Base-by-base conservation (phyloP, 2,329 filamentous ascomycete species). In the Ceratocystis albifundus region DNA sequence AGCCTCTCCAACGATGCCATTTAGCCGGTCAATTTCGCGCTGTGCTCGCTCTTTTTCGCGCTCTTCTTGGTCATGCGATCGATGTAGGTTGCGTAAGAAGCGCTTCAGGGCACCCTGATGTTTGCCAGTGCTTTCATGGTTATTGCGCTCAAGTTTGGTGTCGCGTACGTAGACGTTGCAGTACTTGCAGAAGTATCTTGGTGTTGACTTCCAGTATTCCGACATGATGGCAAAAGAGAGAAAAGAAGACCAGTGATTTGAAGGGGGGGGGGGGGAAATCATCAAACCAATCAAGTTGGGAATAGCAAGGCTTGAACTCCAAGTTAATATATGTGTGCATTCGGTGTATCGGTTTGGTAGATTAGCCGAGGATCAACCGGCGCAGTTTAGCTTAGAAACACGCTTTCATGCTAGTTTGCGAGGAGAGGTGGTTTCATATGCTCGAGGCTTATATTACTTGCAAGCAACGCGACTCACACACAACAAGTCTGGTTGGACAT, bases 161-260 rank as follows among this genome's bases (percentile, higher is more conserved):
- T 99, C 94, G 76, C 90, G 89, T 62, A 99, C 89, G 76, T 86
- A 97, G 74, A 83, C 84, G 73, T 85, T 84, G 83, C 94, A 99
- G 80, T 96, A 90, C 76, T 97, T 97, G 84, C 94, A 99, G 91
- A 92, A 97, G 78, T 96, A 96, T 74, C 88, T 93, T 4, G 92
- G 92, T 75, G 92, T 96, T 22, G 93, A 96, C 75, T 97, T 97
- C 94, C 94, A 97, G 78, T 96, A 95, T 80, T 97, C 94, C 0
- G 94, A 87, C 94, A 99, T 97, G 10, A 59, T 30, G 48, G 22
- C 48, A n/a, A 53, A 45, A 12, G 32, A 28, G 30, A 36, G 22
- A 7, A 28, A 45, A 63, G 30, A 50, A 48, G n/a, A 44, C 25
- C 28, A 15, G 2, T 30, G 22, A 30, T 30, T 59, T 59, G 4